phyloP scores from a whole-genome alignment of 164 flowering plant genomes.

The Liquidambar formosana region DNA sequence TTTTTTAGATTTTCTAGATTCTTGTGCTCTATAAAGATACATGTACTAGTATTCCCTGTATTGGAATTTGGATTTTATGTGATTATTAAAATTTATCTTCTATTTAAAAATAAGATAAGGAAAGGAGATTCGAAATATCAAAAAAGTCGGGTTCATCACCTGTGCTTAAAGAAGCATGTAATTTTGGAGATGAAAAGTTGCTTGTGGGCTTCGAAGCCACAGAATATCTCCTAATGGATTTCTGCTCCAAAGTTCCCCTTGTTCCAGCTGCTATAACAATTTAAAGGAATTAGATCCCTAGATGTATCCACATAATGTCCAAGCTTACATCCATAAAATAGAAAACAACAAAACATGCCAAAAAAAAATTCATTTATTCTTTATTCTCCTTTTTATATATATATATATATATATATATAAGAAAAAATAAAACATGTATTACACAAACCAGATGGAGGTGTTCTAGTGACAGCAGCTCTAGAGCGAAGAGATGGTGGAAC shows the following conservation, averaged over 20 bases:
- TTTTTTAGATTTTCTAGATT: no score
- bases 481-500: conserved; percentile 89
- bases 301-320: not conserved
- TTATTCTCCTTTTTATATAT: no score
- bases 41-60: no score
- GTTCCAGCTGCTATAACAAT: conserved; percentile 41
- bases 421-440: not conserved
- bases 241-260: conserved; percentile 51
- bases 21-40: no score
- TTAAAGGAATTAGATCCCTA: not conserved
- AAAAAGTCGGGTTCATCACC: conserved; percentile 29
- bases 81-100: no score
- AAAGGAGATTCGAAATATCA: not conserved
- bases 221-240: conserved; percentile 42
- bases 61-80: no score
- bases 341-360: not conserved
- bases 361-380: no score
- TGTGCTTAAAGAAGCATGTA: conserved; percentile 39
- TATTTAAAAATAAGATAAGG: no score
- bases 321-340: not conserved
- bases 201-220: conserved; percentile 43
- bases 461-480: conserved; percentile 50
- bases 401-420: no score
- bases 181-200: conserved; percentile 43
- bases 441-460: conserved; percentile 82